A percentile compares a stretch with the other conserved stretches of the same genome.
Evolutionary conservation across 2,329 filamentous ascomycete species (phyloP).

Genomic region (Alternaria hordeiaustralica): DNA sequence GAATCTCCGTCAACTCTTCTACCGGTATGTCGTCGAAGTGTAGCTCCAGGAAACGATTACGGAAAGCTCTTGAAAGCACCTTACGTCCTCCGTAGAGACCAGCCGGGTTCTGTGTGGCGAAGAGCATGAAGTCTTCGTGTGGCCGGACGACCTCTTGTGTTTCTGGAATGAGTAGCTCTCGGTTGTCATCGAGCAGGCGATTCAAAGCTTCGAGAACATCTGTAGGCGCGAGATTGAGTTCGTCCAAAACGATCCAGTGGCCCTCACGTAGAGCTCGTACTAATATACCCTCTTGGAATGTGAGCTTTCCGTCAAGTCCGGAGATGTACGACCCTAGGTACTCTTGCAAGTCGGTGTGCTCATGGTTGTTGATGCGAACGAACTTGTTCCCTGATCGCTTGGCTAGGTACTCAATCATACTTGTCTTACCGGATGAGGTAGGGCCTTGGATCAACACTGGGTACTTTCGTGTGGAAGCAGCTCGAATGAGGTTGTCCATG

Average conservation of each 20-base stretch:
- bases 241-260: conserved; percentile 97
- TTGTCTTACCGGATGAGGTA: conserved; percentile 97
- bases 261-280: conserved; percentile 92
- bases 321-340: conserved; percentile 96
- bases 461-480: conserved; percentile 88
- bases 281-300: conserved; percentile 91
- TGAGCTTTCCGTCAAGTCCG: conserved; percentile 79
- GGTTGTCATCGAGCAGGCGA: conserved; percentile 91
- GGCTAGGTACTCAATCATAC: conserved; percentile 99
- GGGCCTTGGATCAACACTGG: conserved; percentile 96
- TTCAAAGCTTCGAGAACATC: conserved; percentile 97
- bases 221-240: conserved; percentile 94
- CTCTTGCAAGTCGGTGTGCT: conserved; percentile 97
- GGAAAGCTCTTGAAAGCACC: conserved; percentile 88
- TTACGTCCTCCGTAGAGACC: conserved; percentile 96
- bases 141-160: conserved; percentile 93
- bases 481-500: conserved; percentile 89
- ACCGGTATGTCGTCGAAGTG: conserved; percentile 99
- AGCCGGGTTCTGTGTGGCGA: conserved; percentile 96
- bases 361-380: conserved; percentile 98
- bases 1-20: conserved; percentile 87
- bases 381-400: conserved; percentile 96
- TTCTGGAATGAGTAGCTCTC: conserved; percentile 93
- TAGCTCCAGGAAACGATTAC: conserved; percentile 94
- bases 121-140: conserved; percentile 95